These are phyloP conservation scores for Colletotrichum sp. DNA, from an alignment of 2,329 filamentous ascomycete genomes.

Conservation along the genomic window DNA sequence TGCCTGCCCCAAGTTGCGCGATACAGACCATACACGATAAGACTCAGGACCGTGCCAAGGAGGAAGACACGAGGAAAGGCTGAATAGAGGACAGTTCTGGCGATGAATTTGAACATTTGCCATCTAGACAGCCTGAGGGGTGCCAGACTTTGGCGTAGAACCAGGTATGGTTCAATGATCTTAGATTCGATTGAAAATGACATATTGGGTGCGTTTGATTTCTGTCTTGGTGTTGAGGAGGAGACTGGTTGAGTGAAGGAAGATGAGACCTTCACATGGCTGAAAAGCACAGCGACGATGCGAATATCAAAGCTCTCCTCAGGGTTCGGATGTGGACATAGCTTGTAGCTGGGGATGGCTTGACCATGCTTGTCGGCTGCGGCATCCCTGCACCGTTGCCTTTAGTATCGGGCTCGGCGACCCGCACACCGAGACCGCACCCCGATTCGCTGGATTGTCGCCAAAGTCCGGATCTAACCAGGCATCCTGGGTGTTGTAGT, in stretches of 20 bases:
- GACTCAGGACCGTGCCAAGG: not conserved
- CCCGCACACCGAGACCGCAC: not conserved
- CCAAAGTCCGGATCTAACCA: not conserved
- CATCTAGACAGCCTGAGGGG: not conserved
- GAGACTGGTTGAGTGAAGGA: not conserved
- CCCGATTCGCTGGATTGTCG: not conserved
- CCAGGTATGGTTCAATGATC: not conserved
- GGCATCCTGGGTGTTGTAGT: not conserved
- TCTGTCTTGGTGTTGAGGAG: not conserved
- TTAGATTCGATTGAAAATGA: not conserved
- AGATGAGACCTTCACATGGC: not conserved
- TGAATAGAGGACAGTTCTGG: not conserved
- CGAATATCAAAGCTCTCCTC: conserved; percentile 35
- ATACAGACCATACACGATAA: not conserved
- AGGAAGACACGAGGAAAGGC: not conserved
- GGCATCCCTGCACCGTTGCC: not conserved
- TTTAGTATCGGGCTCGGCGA: not conserved
- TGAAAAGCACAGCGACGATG: not conserved
- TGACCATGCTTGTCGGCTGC: not conserved
- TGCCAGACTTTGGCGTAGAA: not conserved
- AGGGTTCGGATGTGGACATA: not conserved
- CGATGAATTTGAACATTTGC: not conserved
- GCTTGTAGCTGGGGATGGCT: not conserved
- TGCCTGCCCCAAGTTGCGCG: not conserved
- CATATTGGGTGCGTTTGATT: not conserved